Conservation (phyloP, 306 rosid species). For the Vigna nakashimae region DNA sequence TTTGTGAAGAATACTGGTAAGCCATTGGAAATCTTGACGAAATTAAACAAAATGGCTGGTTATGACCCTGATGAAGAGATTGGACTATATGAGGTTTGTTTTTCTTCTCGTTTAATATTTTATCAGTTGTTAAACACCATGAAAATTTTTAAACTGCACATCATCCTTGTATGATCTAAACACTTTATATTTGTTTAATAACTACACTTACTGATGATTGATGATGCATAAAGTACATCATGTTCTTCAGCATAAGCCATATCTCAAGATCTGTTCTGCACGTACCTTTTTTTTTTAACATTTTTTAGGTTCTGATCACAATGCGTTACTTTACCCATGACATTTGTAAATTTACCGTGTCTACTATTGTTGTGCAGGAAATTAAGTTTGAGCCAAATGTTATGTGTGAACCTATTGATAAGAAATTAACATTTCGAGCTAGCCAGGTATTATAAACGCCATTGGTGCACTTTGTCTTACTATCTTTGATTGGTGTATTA, state of each 20-base stretch:
- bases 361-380: conserved; percentile 63
- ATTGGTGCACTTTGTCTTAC: conserved; percentile 9
- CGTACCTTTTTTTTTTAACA: neutral
- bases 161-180: conserved; percentile 30
- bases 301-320: conserved; percentile 13
- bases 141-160: neutral
- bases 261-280: conserved; percentile 11
- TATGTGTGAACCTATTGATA: conserved; percentile 96
- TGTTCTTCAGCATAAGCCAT: neutral
- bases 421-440: conserved; percentile 79
- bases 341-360: conserved; percentile 30
- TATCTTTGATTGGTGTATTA: conserved; percentile 22
- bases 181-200: conserved; percentile 26
- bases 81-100: conserved; percentile 88
- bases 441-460: conserved; percentile 70
- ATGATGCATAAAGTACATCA: conserved; percentile 13
- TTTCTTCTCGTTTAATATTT: conserved; percentile 12
- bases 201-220: conserved; percentile 24
- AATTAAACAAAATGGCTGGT: conserved; percentile 88
- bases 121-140: conserved; percentile 5
- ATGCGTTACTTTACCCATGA: conserved; percentile 6
- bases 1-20: conserved; percentile 82
- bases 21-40: conserved; percentile 74
- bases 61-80: conserved; percentile 87
- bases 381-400: conserved; percentile 95